Evolutionary conservation across 495 filamentous ascomycete species (phyloP).

Genomic region (Diplogelasinospora grovesii): DNA sequence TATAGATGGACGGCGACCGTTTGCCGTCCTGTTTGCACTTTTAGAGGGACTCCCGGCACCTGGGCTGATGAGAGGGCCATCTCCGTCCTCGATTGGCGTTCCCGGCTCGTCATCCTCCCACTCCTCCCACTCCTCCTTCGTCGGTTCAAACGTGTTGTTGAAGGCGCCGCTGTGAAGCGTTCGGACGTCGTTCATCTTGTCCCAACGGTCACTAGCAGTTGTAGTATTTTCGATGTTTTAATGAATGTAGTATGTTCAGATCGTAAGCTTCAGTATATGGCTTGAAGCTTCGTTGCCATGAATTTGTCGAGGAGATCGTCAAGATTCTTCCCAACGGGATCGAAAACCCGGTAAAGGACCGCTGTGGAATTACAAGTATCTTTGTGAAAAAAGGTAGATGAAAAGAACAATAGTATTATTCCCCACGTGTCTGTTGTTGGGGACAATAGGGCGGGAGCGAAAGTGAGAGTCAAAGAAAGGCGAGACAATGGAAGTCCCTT

Average conservation of each 20-base stretch:
- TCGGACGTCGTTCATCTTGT: constrained; percentile 15
- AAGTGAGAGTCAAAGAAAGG: not conserved
- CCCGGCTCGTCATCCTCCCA: constrained; percentile 36
- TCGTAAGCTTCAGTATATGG: too few relatives aligned
- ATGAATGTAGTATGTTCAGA: not conserved
- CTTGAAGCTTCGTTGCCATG: too few relatives aligned
- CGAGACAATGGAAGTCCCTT: constrained; percentile 9
- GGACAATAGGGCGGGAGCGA: too few relatives aligned
- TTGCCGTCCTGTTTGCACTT: constrained; percentile 2
- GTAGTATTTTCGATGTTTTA: not conserved
- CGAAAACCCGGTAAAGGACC: not conserved
- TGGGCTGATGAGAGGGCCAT: constrained; percentile 23
- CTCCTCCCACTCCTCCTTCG: constrained; percentile 43
- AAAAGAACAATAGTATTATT: constrained; percentile 3
- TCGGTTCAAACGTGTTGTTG: constrained; percentile 5
- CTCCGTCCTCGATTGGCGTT: constrained; percentile 16
- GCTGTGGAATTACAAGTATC: not conserved
- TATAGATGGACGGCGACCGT: constrained; percentile 7
- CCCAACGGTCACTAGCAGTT: not conserved
- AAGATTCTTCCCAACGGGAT: not conserved
- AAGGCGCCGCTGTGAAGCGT: constrained; percentile 1
- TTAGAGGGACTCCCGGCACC: constrained; percentile 10
- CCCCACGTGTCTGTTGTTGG: constrained; percentile 10
- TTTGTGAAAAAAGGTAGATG: too few relatives aligned
- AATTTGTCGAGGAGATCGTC: constrained; percentile 1